Conservation (phyloP, 2,329 filamentous ascomycete species). For the Mariannaea elegans region DNA sequence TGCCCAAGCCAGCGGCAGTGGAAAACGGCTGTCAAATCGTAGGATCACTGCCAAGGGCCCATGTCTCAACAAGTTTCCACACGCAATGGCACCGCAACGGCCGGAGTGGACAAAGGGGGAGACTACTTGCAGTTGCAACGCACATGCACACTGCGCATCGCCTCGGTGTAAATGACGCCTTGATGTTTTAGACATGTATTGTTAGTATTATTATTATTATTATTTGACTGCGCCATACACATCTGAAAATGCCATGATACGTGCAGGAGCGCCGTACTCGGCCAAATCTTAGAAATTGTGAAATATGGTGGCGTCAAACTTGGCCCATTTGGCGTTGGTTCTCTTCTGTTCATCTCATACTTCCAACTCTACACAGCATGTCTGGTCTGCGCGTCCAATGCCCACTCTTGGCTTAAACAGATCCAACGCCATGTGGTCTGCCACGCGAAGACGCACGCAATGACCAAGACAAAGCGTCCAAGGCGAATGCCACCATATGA, state of each 20-base stretch:
- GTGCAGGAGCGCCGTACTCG: too few species aligned
- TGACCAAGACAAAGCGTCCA: slow-evolving; percentile 6
- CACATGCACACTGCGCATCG: not conserved
- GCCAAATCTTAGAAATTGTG: too few species aligned
- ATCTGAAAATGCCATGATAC: too few species aligned
- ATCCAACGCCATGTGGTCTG: slow-evolving; percentile 8
- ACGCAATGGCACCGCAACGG: slow-evolving; percentile 34
- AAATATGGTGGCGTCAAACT: too few species aligned
- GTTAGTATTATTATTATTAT: too few species aligned
- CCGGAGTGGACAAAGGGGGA: slow-evolving; percentile 9
- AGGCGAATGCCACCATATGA: not conserved
- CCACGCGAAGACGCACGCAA: slow-evolving; percentile 15
- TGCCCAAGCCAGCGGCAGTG: slow-evolving; percentile 25
- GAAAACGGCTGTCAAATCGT: slow-evolving; percentile 23
- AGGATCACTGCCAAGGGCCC: slow-evolving; percentile 12
- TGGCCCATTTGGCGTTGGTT: too few species aligned
- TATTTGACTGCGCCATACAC: too few species aligned
- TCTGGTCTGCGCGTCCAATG: not conserved
- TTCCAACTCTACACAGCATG: not conserved
- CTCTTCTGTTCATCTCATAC: not conserved
- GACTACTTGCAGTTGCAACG: not conserved
- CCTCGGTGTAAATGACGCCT: too few species aligned
- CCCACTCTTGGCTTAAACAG: not conserved
- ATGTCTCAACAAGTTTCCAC: slow-evolving; percentile 30
- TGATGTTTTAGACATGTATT: too few species aligned